Conservation (phyloP, 179 eudicot genomes). For the Beta lomatogona region DNA sequence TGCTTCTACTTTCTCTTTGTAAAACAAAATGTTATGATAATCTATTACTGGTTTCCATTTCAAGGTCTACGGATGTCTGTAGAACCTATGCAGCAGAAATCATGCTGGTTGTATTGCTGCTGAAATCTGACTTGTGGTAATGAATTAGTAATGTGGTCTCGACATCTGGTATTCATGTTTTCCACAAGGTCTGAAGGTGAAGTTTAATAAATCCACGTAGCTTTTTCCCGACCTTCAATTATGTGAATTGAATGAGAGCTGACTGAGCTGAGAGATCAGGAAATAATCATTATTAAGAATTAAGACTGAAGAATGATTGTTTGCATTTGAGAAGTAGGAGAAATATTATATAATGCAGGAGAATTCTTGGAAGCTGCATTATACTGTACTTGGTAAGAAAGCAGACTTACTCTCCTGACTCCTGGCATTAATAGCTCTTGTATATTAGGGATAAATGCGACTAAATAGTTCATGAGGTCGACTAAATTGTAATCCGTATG, state of each 20-base stretch:
- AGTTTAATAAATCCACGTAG: neutral
- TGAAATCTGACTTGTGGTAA: neutral
- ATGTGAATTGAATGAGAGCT: neutral
- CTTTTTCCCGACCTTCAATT: neutral
- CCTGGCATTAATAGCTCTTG: neutral
- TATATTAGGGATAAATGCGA: neutral
- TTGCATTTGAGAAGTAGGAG: neutral
- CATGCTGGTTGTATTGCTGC: neutral
- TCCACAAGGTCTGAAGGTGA: neutral
- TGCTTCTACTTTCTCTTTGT: conserved; percentile 12
- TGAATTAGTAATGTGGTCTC: neutral
- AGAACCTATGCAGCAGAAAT: neutral
- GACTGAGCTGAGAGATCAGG: neutral
- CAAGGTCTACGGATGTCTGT: neutral
- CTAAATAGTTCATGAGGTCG: neutral
- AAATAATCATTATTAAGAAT: neutral
- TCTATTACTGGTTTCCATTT: neutral
- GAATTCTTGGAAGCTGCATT: neutral
- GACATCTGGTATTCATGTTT: neutral
- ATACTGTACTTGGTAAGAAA: neutral
- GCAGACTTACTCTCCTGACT: neutral
- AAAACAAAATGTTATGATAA: neutral
- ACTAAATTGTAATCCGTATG: neutral
- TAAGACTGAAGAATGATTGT: neutral
- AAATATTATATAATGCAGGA: neutral